Base-by-base conservation (phyloP, 306 rosid genomes). In the Astragalus membranaceus region DNA sequence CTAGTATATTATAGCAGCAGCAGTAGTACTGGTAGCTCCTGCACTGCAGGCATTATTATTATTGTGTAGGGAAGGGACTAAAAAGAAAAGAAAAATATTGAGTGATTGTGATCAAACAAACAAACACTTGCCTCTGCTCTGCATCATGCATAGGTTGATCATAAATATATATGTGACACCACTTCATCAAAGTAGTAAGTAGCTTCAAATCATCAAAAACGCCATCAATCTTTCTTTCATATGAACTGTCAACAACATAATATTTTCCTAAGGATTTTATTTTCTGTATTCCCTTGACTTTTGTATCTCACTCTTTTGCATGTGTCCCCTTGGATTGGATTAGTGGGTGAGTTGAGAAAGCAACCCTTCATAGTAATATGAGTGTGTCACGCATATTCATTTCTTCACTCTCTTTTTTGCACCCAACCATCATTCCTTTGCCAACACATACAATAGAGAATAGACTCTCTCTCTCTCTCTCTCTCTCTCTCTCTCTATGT, bases 1-100 rank as follows among this genome's bases (percentile, higher is more conserved):
- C 30, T 20, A 3, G 3, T 26, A 26, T 26, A 26, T 0, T 26
- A 3, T 26, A 26, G 30, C 2, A 23, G 2, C 2, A 23, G 26
- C 2, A 63, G 53, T 75, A 81, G n/a, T n/a, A n/a, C n/a, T n/a
- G n/a, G n/a, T 76, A 83, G 85, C 83, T 75, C 78, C 73, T 58
- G 76, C 76, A 73, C 81, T 82, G 88, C 83, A 77, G 88, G 92
- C 87, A 88, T 88, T 86, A 85, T 89, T 86, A 20, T 20, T 26
- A 26, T 26, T 26, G 82, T 84, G 89, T 76, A 78, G 88, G 88
- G 86, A 81, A 81, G 88, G 70, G 85, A 84, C 57, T 69, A 11
- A 58, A 13, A 58, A 17, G 33, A 72, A 70, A 50, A 83, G 87
- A 75, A 78, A 33, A 53, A 70, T 72, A 55, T 77, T 73, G 86